These are phyloP conservation scores for Meyerozyma elateridarum DNA, from an alignment of 1,139 yeast genomes.

Conservation along the genomic window DNA sequence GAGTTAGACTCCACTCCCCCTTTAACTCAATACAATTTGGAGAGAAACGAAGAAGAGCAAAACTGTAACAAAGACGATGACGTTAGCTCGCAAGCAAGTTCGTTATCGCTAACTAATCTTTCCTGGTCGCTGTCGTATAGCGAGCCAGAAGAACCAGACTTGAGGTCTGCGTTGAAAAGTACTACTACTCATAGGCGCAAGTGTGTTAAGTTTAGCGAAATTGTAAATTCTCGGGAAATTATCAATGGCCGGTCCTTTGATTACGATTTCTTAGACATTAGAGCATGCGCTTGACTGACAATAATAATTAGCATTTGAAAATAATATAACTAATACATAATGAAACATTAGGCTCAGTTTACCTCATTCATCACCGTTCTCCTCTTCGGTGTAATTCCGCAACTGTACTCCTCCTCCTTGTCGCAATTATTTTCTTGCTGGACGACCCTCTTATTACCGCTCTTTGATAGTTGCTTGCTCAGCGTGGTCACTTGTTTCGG, in stretches of 20 bases:
- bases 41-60: conserved; percentile 4
- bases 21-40: conserved; percentile 9
- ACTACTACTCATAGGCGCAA: not conserved
- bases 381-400: too few relatives aligned
- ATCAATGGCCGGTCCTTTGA: conserved; percentile 40
- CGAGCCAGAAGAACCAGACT: conserved; percentile 6
- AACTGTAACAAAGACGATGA: conserved; percentile 8
- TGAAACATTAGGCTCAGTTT: too few relatives aligned
- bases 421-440: too few relatives aligned
- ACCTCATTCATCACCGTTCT: too few relatives aligned
- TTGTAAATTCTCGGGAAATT: conserved; percentile 39
- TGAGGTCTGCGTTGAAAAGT: conserved; percentile 12
- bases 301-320: not conserved
- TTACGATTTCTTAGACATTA: conserved; percentile 35
- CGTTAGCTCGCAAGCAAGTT: conserved; percentile 7
- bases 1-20: conserved; percentile 3
- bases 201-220: conserved; percentile 35
- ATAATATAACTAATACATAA: too few relatives aligned
- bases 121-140: conserved; percentile 7
- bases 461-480: too few relatives aligned
- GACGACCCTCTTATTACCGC: too few relatives aligned
- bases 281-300: not conserved
- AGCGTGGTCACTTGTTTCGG: too few relatives aligned
- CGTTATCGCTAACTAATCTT: conserved; percentile 10
- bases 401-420: too few relatives aligned